phyloP scores from a whole-genome alignment of 2,329 filamentous ascomycete species.

The Dactylella cylindrospora region DNA sequence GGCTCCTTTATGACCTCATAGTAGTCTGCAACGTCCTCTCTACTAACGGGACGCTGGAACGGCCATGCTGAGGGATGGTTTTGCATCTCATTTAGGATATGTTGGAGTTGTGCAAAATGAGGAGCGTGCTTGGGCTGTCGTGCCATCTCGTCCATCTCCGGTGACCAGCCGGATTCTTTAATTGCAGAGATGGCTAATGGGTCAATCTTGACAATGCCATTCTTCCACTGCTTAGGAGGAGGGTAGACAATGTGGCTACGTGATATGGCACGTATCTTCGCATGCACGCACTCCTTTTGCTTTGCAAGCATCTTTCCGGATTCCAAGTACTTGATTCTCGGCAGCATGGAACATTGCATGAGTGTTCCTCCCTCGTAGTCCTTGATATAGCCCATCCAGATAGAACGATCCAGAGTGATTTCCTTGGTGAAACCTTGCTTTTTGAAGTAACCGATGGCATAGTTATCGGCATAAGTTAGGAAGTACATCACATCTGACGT shows the following conservation, averaged over 20 bases:
- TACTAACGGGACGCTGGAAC: constrained; percentile 88
- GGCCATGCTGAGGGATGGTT: constrained; percentile 94
- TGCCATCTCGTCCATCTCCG: constrained; percentile 95
- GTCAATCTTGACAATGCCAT: constrained; percentile 72
- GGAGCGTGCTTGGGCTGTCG: constrained; percentile 93
- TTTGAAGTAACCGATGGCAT: constrained; percentile 98
- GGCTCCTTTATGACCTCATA: constrained; percentile 98
- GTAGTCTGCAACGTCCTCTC: constrained; percentile 96
- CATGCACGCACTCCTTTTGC: constrained; percentile 91
- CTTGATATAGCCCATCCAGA: constrained; percentile 99
- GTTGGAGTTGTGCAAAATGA: constrained; percentile 90
- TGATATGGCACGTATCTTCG: constrained; percentile 89
- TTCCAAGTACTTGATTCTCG: constrained; percentile 90
- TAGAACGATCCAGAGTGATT: constrained; percentile 82
- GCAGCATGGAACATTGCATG: constrained; percentile 98
- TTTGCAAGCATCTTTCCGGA: constrained; percentile 90
- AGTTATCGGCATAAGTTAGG: constrained; percentile 97
- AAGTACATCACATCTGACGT: constrained; percentile 98
- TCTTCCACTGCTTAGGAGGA: constrained; percentile 83
- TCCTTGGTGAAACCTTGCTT: constrained; percentile 99
- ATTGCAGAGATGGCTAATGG: constrained; percentile 85
- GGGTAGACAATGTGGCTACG: constrained; percentile 84
- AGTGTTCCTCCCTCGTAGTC: constrained; percentile 98
- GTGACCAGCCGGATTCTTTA: constrained; percentile 76
- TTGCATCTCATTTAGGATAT: constrained; percentile 90